Percentiles rank a stretch among this genome's conserved stretches.
Conservation (phyloP, 352 stramenopile genomes). For the Pythium brassicae region DNA sequence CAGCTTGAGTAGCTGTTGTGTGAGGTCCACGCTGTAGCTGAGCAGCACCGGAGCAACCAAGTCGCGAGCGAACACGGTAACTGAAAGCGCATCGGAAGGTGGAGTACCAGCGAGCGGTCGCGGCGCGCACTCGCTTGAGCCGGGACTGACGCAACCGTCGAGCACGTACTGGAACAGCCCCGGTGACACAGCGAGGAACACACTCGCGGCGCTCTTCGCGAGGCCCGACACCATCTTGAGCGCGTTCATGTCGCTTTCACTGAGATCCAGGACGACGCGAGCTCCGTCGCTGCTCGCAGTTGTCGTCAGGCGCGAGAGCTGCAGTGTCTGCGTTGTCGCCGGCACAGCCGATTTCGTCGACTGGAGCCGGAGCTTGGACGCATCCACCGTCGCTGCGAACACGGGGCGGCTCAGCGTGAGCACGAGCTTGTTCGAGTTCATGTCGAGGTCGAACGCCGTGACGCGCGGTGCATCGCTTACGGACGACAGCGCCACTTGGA, state of each 20-base stretch:
- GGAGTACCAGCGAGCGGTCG: conserved; percentile 14
- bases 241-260: conserved; percentile 33
- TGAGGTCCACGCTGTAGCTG: conserved; percentile 57
- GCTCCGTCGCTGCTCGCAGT: conserved; percentile 37
- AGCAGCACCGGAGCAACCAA: conserved; percentile 35
- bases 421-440: conserved; percentile 33
- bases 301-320: conserved; percentile 28
- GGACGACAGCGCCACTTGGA: conserved; percentile 29
- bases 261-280: conserved; percentile 38
- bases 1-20: conserved; percentile 48
- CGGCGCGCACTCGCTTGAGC: conserved; percentile 26
- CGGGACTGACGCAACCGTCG: conserved; percentile 33
- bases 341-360: conserved; percentile 2
- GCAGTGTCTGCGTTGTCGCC: conserved; percentile 13
- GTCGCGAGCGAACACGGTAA: conserved; percentile 40
- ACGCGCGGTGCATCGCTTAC: conserved; percentile 35
- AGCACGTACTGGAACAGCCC: conserved; percentile 49
- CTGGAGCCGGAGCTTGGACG: conserved; percentile 44
- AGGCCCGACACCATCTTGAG: conserved; percentile 36
- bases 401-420: conserved; percentile 33
- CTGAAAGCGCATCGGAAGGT: conserved; percentile 16
- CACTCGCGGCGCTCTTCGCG: conserved; percentile 17
- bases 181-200: conserved; percentile 26
- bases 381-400: conserved; percentile 33
- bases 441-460: conserved; percentile 42